phyloP scores from a whole-genome alignment of 202 grass and related monocot species.

The Bolboschoenoplectus hybrid region DNA sequence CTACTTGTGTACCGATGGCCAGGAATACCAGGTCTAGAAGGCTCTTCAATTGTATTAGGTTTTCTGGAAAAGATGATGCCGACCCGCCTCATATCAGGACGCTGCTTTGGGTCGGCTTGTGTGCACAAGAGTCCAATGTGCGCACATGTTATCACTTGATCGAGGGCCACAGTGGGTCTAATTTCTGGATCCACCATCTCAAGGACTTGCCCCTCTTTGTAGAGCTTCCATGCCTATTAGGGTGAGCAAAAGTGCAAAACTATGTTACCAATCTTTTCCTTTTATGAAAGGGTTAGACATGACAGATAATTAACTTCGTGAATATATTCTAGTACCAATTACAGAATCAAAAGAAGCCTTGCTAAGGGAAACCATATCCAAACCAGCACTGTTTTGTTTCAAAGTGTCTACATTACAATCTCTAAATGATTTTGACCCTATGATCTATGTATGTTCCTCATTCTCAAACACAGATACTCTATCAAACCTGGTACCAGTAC shows the following conservation, averaged over 20 bases:
- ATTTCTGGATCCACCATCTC: conserved; percentile 47
- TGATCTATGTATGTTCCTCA: neutral
- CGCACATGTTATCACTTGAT: conserved; percentile 47
- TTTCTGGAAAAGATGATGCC: conserved; percentile 44
- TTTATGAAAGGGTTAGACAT: no score
- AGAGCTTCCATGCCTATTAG: conserved; percentile 49
- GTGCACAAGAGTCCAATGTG: conserved; percentile 52
- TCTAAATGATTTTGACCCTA: no score
- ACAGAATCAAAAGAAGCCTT: no score
- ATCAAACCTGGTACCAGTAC: neutral
- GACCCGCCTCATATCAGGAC: conserved; percentile 48
- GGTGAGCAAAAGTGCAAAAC: neutral
- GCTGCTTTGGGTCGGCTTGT: conserved; percentile 43
- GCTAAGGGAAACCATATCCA: no score
- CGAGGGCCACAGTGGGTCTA: conserved; percentile 28
- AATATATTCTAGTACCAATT: no score
- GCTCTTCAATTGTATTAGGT: conserved; percentile 44
- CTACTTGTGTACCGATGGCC: conserved; percentile 38
- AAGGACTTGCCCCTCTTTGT: conserved; percentile 37
- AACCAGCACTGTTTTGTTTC: no score
- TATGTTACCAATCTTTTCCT: neutral
- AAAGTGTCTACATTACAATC: no score
- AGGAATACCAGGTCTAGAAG: conserved; percentile 45
- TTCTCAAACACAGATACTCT: neutral
- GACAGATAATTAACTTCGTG: no score